Percentiles rank a stretch among this genome's conserved stretches.
Conservation (phyloP, 768 basidiomycete species). For the Trametes punicea region DNA sequence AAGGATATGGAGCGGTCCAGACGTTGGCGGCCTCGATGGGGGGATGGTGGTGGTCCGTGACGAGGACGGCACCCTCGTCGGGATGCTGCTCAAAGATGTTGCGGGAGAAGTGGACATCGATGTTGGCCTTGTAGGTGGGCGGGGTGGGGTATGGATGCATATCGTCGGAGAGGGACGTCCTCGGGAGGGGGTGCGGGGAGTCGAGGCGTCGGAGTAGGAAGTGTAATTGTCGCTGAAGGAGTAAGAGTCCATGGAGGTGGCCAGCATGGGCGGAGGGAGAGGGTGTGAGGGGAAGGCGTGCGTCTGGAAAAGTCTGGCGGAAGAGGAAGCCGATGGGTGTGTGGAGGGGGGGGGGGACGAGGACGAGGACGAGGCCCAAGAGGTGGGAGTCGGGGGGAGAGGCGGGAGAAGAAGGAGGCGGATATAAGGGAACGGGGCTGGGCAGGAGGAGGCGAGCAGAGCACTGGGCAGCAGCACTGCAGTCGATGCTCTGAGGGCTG, state of each 20-base stretch:
- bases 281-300: constrained; percentile 1
- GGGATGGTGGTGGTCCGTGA: constrained; percentile 35
- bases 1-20: constrained; percentile 35
- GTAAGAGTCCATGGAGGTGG: constrained; percentile 38
- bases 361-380: not conserved
- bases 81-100: constrained; percentile 50
- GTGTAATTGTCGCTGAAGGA: constrained; percentile 55
- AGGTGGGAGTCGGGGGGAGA: constrained; percentile 16
- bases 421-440: not conserved
- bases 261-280: not conserved
- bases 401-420: not conserved
- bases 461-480: no score
- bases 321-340: constrained; percentile 18
- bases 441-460: not conserved
- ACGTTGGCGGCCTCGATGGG: constrained; percentile 26
- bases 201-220: constrained; percentile 65
- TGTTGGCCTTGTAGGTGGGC: constrained; percentile 39
- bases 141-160: constrained; percentile 32
- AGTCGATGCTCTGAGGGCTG: no score
- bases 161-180: constrained; percentile 35
- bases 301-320: constrained; percentile 15
- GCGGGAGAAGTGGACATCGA: constrained; percentile 45
- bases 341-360: constrained; percentile 16
- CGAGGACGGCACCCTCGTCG: constrained; percentile 38
- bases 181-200: constrained; percentile 76